These are phyloP conservation scores for Didymella sp. DNA, from an alignment of 2,329 filamentous ascomycete genomes.

Conservation along the genomic window DNA sequence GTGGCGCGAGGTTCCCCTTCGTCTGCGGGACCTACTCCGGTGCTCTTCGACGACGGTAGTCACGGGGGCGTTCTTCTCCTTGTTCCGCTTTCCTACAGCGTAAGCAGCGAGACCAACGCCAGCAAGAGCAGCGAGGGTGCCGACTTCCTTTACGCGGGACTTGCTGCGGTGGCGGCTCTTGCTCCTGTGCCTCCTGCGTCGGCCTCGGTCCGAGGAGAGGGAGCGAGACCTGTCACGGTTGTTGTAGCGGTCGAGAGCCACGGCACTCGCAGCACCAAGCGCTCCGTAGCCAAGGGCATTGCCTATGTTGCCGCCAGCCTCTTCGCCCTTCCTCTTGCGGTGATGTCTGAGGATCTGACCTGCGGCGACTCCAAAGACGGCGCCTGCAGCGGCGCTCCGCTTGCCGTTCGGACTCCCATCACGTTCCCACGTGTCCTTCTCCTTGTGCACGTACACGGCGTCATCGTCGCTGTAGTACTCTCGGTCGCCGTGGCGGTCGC, in stretches of 20 bases:
- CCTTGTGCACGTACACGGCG: constrained; percentile 65
- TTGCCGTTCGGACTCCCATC: constrained; percentile 57
- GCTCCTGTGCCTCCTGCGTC: constrained; percentile 30
- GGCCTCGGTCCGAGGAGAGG: constrained; percentile 45
- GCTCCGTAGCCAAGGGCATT: constrained; percentile 67
- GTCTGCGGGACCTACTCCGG: constrained; percentile 55
- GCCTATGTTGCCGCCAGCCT: constrained; percentile 59
- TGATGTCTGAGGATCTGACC: constrained; percentile 66
- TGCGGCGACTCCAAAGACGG: constrained; percentile 66
- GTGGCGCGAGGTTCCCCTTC: constrained; percentile 38
- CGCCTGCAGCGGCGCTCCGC: constrained; percentile 68
- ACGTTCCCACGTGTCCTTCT: constrained; percentile 54
- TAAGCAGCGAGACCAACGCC: constrained; percentile 67
- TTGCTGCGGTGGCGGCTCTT: constrained; percentile 44
- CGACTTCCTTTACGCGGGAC: constrained; percentile 59
- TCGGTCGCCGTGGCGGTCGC: constrained; percentile 51
- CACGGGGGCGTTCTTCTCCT: constrained; percentile 55
- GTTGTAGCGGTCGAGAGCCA: constrained; percentile 61
- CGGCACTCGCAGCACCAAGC: constrained; percentile 66
- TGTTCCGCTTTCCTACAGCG: constrained; percentile 56
- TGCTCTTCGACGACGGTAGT: constrained; percentile 54
- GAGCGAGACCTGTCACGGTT: constrained; percentile 56
- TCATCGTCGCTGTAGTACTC: constrained; percentile 67
- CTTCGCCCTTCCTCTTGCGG: constrained; percentile 62
- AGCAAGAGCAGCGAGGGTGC: constrained; percentile 66